Conservation (phyloP, 164 flowering plant species). For the Protea cynaroides region DNA sequence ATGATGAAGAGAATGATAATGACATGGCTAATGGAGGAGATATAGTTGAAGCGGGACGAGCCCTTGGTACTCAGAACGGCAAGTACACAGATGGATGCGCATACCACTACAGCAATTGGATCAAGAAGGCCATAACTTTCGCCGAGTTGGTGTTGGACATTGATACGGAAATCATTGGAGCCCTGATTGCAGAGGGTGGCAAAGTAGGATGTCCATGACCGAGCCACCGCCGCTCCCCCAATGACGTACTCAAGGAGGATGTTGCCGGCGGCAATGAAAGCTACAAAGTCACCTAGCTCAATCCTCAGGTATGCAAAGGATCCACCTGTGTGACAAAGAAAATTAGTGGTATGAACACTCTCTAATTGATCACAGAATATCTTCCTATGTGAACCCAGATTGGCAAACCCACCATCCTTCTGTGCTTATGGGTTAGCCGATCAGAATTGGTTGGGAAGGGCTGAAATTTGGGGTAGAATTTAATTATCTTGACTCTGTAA, state of each 20-base stretch:
- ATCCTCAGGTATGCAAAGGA: conserved; percentile 73
- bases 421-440: too few relatives aligned
- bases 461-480: too few relatives aligned
- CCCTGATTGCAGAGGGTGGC: conserved; percentile 49
- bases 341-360: too few relatives aligned
- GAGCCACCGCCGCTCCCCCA: conserved; percentile 55
- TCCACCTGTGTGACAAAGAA: conserved; percentile 45
- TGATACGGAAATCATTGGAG: conserved; percentile 37
- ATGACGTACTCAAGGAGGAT: conserved; percentile 56
- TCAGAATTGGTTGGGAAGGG: too few relatives aligned
- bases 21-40: conserved; percentile 45
- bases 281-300: conserved; percentile 73
- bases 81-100: conserved; percentile 17
- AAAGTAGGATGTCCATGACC: conserved; percentile 17
- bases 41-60: conserved; percentile 47
- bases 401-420: too few relatives aligned
- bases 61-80: conserved; percentile 44
- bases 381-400: too few relatives aligned
- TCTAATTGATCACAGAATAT: too few relatives aligned
- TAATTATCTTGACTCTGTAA: too few relatives aligned
- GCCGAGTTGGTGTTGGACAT: conserved; percentile 14
- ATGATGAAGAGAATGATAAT: conserved; percentile 43
- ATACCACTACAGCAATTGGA: conserved; percentile 48
- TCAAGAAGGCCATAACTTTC: conserved; percentile 45
- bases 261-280: conserved; percentile 24